phyloP scores from a whole-genome alignment of 176 grass and related monocot species.

The Oryza rufipogon region DNA sequence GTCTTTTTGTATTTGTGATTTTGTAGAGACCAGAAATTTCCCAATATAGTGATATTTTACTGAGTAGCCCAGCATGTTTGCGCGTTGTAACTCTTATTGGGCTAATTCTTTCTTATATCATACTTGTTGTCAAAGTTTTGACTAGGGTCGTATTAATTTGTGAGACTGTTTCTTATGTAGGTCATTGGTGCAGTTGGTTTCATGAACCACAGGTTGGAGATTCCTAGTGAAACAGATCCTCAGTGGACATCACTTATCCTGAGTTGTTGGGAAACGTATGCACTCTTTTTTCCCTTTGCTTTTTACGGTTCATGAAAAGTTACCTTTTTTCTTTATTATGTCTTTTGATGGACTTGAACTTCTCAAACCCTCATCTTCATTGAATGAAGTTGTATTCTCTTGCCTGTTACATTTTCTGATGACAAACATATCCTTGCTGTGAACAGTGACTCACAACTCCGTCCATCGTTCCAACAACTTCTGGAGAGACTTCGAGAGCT shows the following conservation, averaged over 20 bases:
- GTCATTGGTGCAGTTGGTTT: conserved; percentile 93
- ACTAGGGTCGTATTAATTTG: conserved; percentile 11
- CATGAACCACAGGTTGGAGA: conserved; percentile 92
- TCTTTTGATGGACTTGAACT: background rate
- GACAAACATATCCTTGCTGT: conserved; percentile 11
- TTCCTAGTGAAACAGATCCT: conserved; percentile 74
- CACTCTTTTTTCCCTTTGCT: background rate
- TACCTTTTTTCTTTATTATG: background rate
- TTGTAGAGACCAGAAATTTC: background rate
- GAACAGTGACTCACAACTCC: conserved; percentile 66
- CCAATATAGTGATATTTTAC: background rate
- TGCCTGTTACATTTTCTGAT: conserved; percentile 19
- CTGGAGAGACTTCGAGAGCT: conserved; percentile 71
- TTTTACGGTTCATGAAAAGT: conserved; percentile 13
- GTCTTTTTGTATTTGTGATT: conserved; percentile 26
- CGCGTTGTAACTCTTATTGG: background rate
- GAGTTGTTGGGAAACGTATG: conserved; percentile 93
- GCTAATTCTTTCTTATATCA: background rate
- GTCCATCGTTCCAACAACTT: conserved; percentile 82
- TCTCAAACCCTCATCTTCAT: background rate
- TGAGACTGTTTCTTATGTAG: conserved; percentile 42
- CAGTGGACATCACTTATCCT: conserved; percentile 83
- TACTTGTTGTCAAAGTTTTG: conserved; percentile 12
- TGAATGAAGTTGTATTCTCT: background rate
- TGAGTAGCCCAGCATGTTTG: background rate